Conservation (phyloP, 2,329 filamentous ascomycete genomes). For the Acrocalymma vagum region DNA sequence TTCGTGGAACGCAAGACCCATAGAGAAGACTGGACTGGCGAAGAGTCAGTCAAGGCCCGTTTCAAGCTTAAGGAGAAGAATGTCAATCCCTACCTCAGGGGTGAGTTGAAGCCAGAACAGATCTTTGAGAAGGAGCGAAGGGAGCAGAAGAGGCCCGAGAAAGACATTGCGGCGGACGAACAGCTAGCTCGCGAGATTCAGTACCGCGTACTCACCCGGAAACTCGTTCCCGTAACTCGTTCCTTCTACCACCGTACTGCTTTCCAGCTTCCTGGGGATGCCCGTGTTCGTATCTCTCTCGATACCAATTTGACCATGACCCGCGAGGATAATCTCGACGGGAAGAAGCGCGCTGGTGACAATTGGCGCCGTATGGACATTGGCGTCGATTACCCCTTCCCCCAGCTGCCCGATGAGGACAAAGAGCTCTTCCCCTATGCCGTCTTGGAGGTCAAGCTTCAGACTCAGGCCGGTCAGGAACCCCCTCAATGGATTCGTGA, state of each 20-base stretch:
- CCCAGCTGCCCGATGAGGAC: constrained; percentile 84
- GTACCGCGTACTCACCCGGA: constrained; percentile 88
- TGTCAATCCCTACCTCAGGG: constrained; percentile 87
- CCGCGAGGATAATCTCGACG: constrained; percentile 94
- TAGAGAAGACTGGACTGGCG: constrained; percentile 98
- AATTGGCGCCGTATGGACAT: constrained; percentile 99
- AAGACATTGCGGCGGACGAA: constrained; percentile 91
- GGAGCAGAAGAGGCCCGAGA: constrained; percentile 91
- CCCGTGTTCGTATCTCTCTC: constrained; percentile 92
- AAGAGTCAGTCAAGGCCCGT: constrained; percentile 97
- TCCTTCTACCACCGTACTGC: constrained; percentile 99
- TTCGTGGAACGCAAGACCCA: constrained; percentile 99
- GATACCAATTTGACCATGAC: constrained; percentile 96
- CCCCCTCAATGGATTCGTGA: constrained; percentile 97
- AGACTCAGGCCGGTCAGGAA: constrained; percentile 94
- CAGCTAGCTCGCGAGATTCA: constrained; percentile 91
- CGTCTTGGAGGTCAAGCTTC: constrained; percentile 94
- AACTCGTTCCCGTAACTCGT: constrained; percentile 86
- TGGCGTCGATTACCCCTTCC: constrained; percentile 94
- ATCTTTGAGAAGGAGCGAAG: constrained; percentile 97
- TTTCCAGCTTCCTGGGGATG: constrained; percentile 96
- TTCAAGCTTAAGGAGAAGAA: constrained; percentile 98
- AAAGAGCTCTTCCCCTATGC: constrained; percentile 94
- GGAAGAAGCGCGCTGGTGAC: constrained; percentile 75
- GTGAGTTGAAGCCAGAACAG: constrained; percentile 82